Evolutionary conservation across 768 basidiomycete genomes (phyloP).

Genomic region (Lentinula guzmanii): DNA sequence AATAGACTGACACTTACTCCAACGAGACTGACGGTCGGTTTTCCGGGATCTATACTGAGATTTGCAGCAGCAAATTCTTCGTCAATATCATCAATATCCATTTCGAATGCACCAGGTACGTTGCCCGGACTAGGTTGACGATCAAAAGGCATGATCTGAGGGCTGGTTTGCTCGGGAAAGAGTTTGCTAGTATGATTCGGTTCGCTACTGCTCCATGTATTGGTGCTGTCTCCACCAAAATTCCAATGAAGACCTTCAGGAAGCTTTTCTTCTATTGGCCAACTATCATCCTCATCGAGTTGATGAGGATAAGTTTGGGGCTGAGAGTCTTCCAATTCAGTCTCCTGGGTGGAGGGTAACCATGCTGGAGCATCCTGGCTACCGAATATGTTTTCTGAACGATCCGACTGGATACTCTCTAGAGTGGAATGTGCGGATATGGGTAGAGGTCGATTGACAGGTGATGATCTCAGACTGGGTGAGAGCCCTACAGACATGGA

Average conservation of each 20-base stretch:
- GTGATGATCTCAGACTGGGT: slow-evolving; percentile 23
- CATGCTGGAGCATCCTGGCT: slow-evolving; percentile 42
- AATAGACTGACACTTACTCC: slow-evolving; percentile 30
- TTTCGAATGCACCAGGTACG: slow-evolving; percentile 27
- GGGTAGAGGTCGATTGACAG: slow-evolving; percentile 21
- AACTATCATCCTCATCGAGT: slow-evolving; percentile 61
- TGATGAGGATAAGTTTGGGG: slow-evolving; percentile 30
- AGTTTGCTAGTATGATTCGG: slow-evolving; percentile 52
- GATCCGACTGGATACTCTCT: slow-evolving; percentile 46
- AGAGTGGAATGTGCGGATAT: slow-evolving; percentile 47
- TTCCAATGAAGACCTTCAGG: slow-evolving; percentile 54
- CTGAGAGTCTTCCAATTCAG: slow-evolving; percentile 41
- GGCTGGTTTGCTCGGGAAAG: slow-evolving; percentile 24
- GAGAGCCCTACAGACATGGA: slow-evolving; percentile 41
- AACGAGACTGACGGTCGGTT: slow-evolving; percentile 30
- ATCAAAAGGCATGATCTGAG: slow-evolving; percentile 1
- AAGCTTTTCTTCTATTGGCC: slow-evolving; percentile 67
- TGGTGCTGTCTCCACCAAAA: slow-evolving; percentile 62
- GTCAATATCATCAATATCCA: slow-evolving; percentile 29
- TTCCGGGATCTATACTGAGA: slow-evolving; percentile 29
- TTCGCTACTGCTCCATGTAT: slow-evolving; percentile 61
- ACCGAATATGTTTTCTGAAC: slow-evolving; percentile 48
- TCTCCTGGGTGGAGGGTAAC: slow-evolving; percentile 58
- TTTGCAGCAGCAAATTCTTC: slow-evolving; percentile 36
- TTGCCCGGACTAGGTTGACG: slow-evolving; percentile 6